Percentiles rank a stretch among this genome's conserved stretches.
Evolutionary conservation across 2,329 filamentous ascomycete species (phyloP).

Genomic region (Stemphylium beticola): DNA sequence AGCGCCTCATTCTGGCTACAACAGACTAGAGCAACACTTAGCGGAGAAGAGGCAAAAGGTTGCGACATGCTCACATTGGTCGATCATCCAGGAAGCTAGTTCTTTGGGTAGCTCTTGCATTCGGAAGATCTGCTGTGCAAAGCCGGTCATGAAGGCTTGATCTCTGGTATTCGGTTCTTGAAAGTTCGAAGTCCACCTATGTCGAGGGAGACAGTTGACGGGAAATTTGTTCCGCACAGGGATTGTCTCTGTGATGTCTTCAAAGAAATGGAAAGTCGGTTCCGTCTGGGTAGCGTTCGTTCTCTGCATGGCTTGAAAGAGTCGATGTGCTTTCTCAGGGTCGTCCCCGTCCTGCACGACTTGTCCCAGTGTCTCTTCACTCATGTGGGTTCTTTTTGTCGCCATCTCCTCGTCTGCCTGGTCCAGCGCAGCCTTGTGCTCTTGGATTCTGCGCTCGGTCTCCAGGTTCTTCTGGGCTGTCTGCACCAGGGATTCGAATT

Average conservation of each 20-base stretch:
- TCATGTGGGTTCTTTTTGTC: constrained; percentile 15
- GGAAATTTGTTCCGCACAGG: not conserved
- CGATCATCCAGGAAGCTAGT: constrained; percentile 52
- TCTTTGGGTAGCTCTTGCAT: constrained; percentile 46
- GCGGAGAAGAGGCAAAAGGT: not conserved
- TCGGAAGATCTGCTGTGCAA: constrained; percentile 49
- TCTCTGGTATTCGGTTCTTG: constrained; percentile 36
- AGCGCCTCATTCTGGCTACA: constrained; percentile 42
- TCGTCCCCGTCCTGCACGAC: constrained; percentile 71
- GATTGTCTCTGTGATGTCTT: constrained; percentile 13
- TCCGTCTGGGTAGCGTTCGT: constrained; percentile 64
- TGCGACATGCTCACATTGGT: constrained; percentile 35
- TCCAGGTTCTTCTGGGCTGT: constrained; percentile 31
- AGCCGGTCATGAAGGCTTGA: constrained; percentile 52
- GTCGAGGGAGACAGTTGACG: constrained; percentile 34
- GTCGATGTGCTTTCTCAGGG: constrained; percentile 65
- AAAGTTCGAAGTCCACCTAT: constrained; percentile 44
- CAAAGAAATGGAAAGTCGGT: constrained; percentile 64
- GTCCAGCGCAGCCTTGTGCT: constrained; percentile 37
- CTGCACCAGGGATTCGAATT: constrained; percentile 33
- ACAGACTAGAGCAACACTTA: constrained; percentile 36
- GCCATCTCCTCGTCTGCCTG: constrained; percentile 20
- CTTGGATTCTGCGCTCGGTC: constrained; percentile 34
- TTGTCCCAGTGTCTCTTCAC: constrained; percentile 35
- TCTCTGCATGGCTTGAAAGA: constrained; percentile 64